Percentiles rank a stretch among this genome's conserved stretches.
Evolutionary conservation across 441 rosid species (phyloP).

Genomic region (Hura crepitans): DNA sequence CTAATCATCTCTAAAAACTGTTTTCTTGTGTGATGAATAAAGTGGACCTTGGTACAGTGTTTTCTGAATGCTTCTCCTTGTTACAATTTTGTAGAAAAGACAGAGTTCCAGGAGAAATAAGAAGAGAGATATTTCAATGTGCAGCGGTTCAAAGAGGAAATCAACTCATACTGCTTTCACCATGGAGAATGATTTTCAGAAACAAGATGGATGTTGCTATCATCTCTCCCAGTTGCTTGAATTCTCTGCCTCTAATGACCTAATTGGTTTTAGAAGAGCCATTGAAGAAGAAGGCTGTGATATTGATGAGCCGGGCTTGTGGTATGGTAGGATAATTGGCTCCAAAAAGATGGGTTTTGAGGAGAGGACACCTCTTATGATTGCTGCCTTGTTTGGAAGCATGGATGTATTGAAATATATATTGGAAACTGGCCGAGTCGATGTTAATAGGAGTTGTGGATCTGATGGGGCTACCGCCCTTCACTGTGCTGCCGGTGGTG

Average conservation of each 20-base stretch:
- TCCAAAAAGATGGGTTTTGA: slow-evolving; percentile 39
- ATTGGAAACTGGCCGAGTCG: slow-evolving; percentile 30
- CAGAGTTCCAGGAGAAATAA: slow-evolving; percentile 8
- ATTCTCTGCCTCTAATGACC: slow-evolving; percentile 61
- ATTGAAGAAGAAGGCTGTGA: slow-evolving; percentile 52
- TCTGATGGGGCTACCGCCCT: slow-evolving; percentile 43
- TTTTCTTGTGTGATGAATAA: neutral
- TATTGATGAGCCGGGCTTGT: slow-evolving; percentile 51
- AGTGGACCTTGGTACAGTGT: neutral
- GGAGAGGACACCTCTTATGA: slow-evolving; percentile 45
- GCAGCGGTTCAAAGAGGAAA: slow-evolving; percentile 41
- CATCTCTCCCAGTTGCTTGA: slow-evolving; percentile 56
- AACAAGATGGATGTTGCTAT: slow-evolving; percentile 28
- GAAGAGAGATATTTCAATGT: slow-evolving; percentile 31
- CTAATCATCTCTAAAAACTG: neutral
- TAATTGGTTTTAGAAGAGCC: slow-evolving; percentile 48
- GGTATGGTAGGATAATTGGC: slow-evolving; percentile 52
- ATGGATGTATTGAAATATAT: slow-evolving; percentile 44
- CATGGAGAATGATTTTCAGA: slow-evolving; percentile 40
- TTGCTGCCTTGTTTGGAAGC: slow-evolving; percentile 54
- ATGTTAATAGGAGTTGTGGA: slow-evolving; percentile 35
- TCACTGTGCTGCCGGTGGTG: slow-evolving; percentile 50
- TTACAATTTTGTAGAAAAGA: slow-evolving; percentile 33
- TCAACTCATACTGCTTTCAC: slow-evolving; percentile 25
- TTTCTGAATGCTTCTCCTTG: slow-evolving; percentile 20